phyloP scores from a whole-genome alignment of 2,329 filamentous ascomycete genomes.

The Thermothelomyces thermophilus region DNA sequence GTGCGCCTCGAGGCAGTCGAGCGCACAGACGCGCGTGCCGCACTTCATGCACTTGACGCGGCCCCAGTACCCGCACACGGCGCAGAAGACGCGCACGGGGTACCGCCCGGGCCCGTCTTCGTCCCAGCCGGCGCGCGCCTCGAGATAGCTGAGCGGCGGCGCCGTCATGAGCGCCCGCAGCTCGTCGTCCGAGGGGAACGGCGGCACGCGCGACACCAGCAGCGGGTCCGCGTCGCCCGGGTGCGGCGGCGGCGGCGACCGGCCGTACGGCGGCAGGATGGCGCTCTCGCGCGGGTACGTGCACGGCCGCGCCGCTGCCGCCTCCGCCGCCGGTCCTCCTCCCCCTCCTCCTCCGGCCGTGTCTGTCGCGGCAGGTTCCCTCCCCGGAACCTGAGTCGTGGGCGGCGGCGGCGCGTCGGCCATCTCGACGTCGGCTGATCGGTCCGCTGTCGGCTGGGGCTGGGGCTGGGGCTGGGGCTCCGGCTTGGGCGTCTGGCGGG shows the following conservation, averaged over 20 bases:
- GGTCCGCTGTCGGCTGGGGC: conserved; percentile 19
- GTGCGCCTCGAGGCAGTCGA: conserved; percentile 68
- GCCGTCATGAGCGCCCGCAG: conserved; percentile 57
- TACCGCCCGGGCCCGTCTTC: too few relatives aligned
- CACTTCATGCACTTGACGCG: conserved; percentile 70
- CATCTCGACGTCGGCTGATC: conserved; percentile 32
- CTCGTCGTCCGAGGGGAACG: conserved; percentile 52
- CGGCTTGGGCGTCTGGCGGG: conserved; percentile 4
- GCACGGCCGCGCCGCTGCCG: conserved; percentile 9
- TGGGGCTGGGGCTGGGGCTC: conserved; percentile 3
- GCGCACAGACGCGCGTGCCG: conserved; percentile 67
- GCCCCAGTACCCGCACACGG: conserved; percentile 78
- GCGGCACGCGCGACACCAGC: conserved; percentile 51
- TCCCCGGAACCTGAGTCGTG: background rate
- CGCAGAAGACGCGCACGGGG: conserved; percentile 63
- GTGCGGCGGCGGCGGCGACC: conserved; percentile 33
- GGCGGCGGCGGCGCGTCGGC: conserved; percentile 29
- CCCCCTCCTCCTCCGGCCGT: background rate
- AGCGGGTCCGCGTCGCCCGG: conserved; percentile 51
- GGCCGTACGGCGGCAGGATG: conserved; percentile 33
- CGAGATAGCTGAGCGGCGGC: conserved; percentile 61
- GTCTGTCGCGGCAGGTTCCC: background rate
- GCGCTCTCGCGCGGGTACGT: conserved; percentile 26
- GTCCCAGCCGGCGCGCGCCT: conserved; percentile 49
- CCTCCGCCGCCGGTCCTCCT: too few relatives aligned